A percentile compares a stretch with the other conserved stretches of the same genome.
These are phyloP conservation scores for Vigna trinervia DNA, from an alignment of 306 rosid species.

Conservation along the genomic window DNA sequence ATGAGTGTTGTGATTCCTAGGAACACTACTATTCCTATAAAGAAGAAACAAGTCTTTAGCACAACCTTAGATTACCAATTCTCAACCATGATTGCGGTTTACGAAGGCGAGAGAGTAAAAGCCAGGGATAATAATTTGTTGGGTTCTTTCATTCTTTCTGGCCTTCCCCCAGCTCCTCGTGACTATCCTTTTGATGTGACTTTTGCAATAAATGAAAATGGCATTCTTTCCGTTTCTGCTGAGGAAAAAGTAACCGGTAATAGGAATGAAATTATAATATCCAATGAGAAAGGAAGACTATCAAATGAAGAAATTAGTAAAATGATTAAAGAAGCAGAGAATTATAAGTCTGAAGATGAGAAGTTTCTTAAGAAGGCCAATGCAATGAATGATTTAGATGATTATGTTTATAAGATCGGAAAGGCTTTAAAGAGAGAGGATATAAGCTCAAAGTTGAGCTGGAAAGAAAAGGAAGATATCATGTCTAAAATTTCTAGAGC, in stretches of 20 bases:
- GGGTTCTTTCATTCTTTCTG: conserved; percentile 40
- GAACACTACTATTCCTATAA: conserved; percentile 59
- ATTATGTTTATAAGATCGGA: conserved; percentile 44
- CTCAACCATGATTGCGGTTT: neutral
- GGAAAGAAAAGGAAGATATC: neutral
- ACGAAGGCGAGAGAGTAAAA: conserved; percentile 2
- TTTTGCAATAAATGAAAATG: conserved; percentile 54
- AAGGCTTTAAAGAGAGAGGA: conserved; percentile 42
- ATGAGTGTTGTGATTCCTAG: conserved; percentile 62
- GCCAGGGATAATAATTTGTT: conserved; percentile 44
- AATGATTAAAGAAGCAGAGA: conserved; percentile 54
- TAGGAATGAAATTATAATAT: conserved; percentile 48
- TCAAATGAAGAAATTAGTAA: conserved; percentile 47
- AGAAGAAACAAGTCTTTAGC: neutral
- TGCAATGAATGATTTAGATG: conserved; percentile 49
- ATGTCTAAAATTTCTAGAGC: no score
- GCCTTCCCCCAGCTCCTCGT: conserved; percentile 51
- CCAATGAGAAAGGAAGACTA: conserved; percentile 49
- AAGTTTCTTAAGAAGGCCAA: conserved; percentile 45
- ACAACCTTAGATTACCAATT: fast-evolving
- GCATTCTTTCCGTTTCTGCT: conserved; percentile 55
- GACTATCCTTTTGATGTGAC: conserved; percentile 44
- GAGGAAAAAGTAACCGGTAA: conserved; percentile 48
- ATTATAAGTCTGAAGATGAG: conserved; percentile 49
- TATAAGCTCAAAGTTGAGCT: conserved; percentile 28